Evolutionary conservation across 2,329 filamentous ascomycete genomes (phyloP), one percentile per base, ranked within the genome.

Genomic region (Myriosclerotinia duriaeana): DNA sequence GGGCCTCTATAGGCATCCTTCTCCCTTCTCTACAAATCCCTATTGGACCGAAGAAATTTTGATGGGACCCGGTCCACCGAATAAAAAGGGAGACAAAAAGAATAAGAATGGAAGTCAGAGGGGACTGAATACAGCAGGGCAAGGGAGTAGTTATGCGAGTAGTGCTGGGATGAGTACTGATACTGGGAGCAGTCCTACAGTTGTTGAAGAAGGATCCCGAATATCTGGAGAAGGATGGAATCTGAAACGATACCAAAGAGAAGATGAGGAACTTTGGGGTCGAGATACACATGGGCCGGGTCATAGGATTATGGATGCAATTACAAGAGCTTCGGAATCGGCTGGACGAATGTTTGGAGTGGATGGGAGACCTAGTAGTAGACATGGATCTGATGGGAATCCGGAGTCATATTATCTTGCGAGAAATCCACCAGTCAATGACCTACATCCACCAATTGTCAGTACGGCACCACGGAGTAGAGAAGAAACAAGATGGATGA

Each of bases 1-100:
- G 0, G 86, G 85, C 52, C 78, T 87, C 14, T 95, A 96, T 77
- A 84, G 87, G 61, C 93, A 97, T 74, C 93, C 90, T 1, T 86
- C 87, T 54, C 91, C 92, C 0, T 95, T 92, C 73, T 89, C 88
- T 74, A 96, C 92, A 38, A 97, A 97, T 74, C 89, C 89, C 15
- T 92, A 91, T 78, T 97, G 93, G 93, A 82, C 85, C 42, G 90
- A 95, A 75, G 93, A 97, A 78, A 96, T 97, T 71, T 83, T 82
- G 69, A 84, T 93, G 79, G 93, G 93, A 0, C 93, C 93, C 2
- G 87, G 86, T 3, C 84, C 90, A 46, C 88, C 88, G 42, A 88
- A 88, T 73, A 87, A 73, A 74, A 84, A 88, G 77, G 79, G 84
- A 67, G 77, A 78, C 72, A 78, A 76, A 74, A 78, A 70, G 67